Evolutionary conservation across 2,329 filamentous ascomycete genomes (phyloP).

Genomic region (Keithomyces neogunnii): DNA sequence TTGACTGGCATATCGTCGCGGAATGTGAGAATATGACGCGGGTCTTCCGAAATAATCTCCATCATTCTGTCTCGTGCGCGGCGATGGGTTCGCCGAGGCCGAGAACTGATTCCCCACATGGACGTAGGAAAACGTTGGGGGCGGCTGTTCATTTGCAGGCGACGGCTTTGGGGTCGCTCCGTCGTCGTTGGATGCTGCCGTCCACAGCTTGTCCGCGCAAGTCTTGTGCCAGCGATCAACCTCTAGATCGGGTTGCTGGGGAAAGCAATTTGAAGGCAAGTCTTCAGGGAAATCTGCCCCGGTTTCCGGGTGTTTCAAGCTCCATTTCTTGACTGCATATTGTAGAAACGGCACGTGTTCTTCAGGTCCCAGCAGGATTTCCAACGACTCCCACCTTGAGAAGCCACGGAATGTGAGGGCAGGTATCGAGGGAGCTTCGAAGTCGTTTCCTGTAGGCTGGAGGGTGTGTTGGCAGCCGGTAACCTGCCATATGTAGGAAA

Average conservation of each 20-base stretch:
- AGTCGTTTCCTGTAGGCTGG: slow-evolving; percentile 66
- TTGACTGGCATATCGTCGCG: slow-evolving; percentile 24
- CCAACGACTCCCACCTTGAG: slow-evolving; percentile 87
- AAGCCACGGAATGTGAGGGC: slow-evolving; percentile 79
- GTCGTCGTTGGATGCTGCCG: slow-evolving; percentile 37
- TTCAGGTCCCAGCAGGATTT: slow-evolving; percentile 78
- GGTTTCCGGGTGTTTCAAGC: slow-evolving; percentile 65
- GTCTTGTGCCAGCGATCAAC: slow-evolving; percentile 80
- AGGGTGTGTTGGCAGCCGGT: slow-evolving; percentile 85
- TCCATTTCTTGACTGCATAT: slow-evolving; percentile 69
- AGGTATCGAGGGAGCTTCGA: slow-evolving; percentile 67
- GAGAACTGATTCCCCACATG: slow-evolving; percentile 23
- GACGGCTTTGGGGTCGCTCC: slow-evolving; percentile 9
- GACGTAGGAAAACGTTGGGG: slow-evolving; percentile 30
- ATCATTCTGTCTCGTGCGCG: slow-evolving; percentile 21
- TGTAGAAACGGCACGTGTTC: slow-evolving; percentile 82
- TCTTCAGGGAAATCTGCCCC: slow-evolving; percentile 57
- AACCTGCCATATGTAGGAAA: slow-evolving; percentile 89
- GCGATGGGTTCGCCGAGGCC: slow-evolving; percentile 14
- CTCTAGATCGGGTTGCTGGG: slow-evolving; percentile 62
- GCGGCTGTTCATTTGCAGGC: slow-evolving; percentile 19
- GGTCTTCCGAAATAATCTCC: slow-evolving; percentile 24
- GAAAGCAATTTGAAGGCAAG: slow-evolving; percentile 56
- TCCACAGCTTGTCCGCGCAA: slow-evolving; percentile 62
- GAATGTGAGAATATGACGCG: slow-evolving; percentile 32